These are phyloP conservation scores for Saposhnikovia divaricata DNA, from an alignment of 129 eudicot species.

Conservation along the genomic window DNA sequence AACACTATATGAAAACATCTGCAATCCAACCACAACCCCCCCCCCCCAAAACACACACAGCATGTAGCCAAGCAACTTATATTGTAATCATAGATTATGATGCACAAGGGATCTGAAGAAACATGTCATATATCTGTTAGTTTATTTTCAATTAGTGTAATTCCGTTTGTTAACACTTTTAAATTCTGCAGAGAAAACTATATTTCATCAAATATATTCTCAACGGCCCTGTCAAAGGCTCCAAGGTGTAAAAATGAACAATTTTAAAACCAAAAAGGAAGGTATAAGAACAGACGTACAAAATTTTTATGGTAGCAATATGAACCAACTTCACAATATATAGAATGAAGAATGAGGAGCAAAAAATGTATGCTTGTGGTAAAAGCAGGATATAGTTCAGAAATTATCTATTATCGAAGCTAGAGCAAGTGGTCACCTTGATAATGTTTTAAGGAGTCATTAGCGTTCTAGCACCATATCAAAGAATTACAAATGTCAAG, in stretches of 20 bases:
- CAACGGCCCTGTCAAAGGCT: too few relatives aligned
- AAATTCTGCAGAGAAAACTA: too few relatives aligned
- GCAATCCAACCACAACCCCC: background rate
- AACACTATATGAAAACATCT: background rate
- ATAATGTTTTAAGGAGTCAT: background rate
- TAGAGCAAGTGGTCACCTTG: background rate
- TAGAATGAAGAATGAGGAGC: too few relatives aligned
- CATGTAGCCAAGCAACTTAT: too few relatives aligned
- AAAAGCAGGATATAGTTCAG: too few relatives aligned
- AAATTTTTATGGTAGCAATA: too few relatives aligned
- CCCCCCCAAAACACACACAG: background rate
- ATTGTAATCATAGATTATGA: too few relatives aligned
- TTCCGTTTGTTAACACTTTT: background rate
- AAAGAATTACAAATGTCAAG: background rate
- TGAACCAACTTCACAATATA: too few relatives aligned
- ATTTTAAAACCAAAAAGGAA: too few relatives aligned
- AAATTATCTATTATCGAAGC: background rate
- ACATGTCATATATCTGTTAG: background rate
- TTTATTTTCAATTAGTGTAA: background rate
- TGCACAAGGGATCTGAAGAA: background rate
- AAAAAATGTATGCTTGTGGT: background rate
- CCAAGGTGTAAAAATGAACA: too few relatives aligned
- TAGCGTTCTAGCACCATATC: background rate
- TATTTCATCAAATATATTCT: too few relatives aligned
- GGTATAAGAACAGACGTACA: too few relatives aligned